A percentile compares a stretch with the other conserved stretches of the same genome.
Evolutionary conservation across 208 protist species (phyloP).

Genomic region (Perkinsela sp.): DNA sequence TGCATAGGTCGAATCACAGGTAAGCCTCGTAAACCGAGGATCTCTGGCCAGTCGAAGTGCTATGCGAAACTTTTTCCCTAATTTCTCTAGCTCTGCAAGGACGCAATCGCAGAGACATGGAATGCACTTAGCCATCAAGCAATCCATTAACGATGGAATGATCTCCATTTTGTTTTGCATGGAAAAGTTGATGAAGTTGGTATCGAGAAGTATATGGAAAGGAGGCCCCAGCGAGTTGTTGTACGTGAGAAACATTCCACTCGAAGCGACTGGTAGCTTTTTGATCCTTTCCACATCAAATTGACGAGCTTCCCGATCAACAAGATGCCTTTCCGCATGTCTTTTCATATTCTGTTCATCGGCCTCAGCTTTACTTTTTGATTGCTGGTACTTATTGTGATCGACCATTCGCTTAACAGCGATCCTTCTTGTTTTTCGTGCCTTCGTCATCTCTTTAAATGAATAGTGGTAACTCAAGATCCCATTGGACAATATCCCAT

Average conservation of each 20-base stretch:
- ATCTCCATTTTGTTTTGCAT: conserved; percentile 98
- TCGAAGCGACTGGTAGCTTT: neutral
- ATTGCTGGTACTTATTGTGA: neutral
- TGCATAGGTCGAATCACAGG: conserved; percentile 89
- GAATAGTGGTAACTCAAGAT: too few relatives aligned
- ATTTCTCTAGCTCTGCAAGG: conserved; percentile 93
- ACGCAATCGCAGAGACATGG: conserved; percentile 95
- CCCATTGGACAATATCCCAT: too few relatives aligned
- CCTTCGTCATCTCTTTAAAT: neutral
- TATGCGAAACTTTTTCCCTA: conserved; percentile 79
- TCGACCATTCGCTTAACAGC: neutral
- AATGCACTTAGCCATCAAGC: conserved; percentile 90
- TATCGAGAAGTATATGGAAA: conserved; percentile 94
- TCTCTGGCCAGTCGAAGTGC: conserved; percentile 81
- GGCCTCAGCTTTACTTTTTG: neutral
- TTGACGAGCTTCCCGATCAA: neutral
- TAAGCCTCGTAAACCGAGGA: conserved; percentile 81
- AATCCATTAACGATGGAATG: conserved; percentile 89
- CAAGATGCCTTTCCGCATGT: neutral
- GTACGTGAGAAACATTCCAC: conserved; percentile 80
- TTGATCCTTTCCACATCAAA: neutral
- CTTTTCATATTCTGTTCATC: neutral
- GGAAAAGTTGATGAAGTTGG: conserved; percentile 99
- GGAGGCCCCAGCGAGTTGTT: conserved; percentile 88
- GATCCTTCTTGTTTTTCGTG: neutral